Evolutionary conservation across 306 rosid species (phyloP).

Genomic region (Crotalaria pallida): DNA sequence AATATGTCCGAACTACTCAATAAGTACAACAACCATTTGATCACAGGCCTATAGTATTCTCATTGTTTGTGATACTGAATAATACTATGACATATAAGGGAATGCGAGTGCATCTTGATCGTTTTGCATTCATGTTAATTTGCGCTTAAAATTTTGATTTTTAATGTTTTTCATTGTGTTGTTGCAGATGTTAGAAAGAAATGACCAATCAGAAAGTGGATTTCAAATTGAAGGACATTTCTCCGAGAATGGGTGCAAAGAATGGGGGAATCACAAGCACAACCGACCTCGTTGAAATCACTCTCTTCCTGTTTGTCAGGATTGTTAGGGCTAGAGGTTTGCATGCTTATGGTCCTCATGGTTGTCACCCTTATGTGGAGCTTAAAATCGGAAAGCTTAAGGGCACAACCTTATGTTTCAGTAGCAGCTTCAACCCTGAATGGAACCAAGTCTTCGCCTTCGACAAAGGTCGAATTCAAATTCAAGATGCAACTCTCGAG

Average conservation of each 20-base stretch:
- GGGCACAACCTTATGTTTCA: conserved; percentile 4
- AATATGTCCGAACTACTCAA: too few relatives aligned
- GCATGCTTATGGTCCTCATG: neutral
- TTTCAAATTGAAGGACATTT: conserved; percentile 23
- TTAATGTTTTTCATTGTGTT: neutral
- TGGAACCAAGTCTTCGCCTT: conserved; percentile 38
- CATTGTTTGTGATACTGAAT: too few relatives aligned
- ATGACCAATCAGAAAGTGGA: conserved; percentile 13
- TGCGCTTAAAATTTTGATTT: neutral
- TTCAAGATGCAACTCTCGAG: conserved; percentile 18
- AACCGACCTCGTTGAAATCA: conserved; percentile 30
- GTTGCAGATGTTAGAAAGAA: neutral
- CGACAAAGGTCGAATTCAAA: conserved; percentile 5
- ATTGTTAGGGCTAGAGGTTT: conserved; percentile 26
- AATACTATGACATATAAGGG: too few relatives aligned
- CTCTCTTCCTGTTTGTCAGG: conserved; percentile 26
- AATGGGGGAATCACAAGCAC: conserved; percentile 18
- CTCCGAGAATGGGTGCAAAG: conserved; percentile 22
- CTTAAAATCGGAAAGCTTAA: conserved; percentile 22
- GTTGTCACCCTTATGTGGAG: conserved; percentile 23
- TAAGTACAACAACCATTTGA: too few relatives aligned
- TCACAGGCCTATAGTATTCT: too few relatives aligned
- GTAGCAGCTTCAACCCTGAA: conserved; percentile 8
- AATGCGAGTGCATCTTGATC: too few relatives aligned
- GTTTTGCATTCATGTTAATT: too few relatives aligned